Base-by-base conservation (phyloP, 2,329 filamentous ascomycete species). In the Xylariaceae sp. region DNA sequence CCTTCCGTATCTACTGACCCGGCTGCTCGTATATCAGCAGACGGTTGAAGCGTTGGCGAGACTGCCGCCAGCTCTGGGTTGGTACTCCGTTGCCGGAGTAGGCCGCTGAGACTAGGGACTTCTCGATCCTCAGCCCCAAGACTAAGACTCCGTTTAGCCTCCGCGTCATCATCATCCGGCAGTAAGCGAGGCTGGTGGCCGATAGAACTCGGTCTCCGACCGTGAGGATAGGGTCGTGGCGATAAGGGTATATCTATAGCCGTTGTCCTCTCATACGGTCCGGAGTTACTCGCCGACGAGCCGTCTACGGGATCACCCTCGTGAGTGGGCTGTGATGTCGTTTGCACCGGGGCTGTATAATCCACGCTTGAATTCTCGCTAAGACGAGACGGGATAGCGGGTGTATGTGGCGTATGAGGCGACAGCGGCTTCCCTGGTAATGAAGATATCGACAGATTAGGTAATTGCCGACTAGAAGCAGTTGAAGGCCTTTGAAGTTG, bases 401-500 rank as follows among this genome's bases (percentile, higher is more conserved):
- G 94, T 0, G 91, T 95, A 66, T 97, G 91, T 1, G 91, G 90
- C 0, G 89, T 96, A 67, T 92, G 90, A 7, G 88, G 91, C 2
- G 90, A 96, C 19, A 95, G 81, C 0, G 91, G 89, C 65, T 96
- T 96, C 54, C 88, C 89, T 1, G 91, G 91, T 7, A 91, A 96
- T 0, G 91, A 92, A 0, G 89, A 92, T 8, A 86, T 86, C 3
- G 91, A 96, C 2, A 84, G 78, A 58, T 81, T 83, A 7, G 77
- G 74, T 47, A 85, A 65, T 54, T 84, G 81, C 31, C 81, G 74
- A 60, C 81, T 85, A 0, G 81, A 85, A 0, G 91, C 89, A 55
- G 83, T 88, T 3, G 88, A 90, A 0, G 90, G 94, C 40, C 89
- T 83, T 46, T 95, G 88, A 54, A 96, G 75, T 63, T 95, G 83